These are phyloP conservation scores for Cyclotella atomus DNA, from an alignment of 108 stramenopile species.

Conservation along the genomic window DNA sequence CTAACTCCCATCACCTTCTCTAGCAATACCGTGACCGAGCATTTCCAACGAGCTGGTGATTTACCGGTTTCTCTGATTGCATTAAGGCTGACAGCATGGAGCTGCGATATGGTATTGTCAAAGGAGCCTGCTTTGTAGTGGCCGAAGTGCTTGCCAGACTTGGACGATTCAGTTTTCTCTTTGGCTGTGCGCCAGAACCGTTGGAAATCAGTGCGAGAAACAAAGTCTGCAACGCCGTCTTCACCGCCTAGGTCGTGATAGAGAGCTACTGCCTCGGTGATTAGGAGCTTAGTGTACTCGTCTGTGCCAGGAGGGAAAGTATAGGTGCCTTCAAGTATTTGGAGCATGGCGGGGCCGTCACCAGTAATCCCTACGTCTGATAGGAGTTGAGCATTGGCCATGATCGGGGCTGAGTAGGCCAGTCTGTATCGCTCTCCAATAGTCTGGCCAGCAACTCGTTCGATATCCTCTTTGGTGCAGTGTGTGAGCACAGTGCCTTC, in stretches of 20 bases:
- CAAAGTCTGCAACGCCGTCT: neutral
- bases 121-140: neutral
- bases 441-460: neutral
- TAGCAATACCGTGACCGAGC: slow-evolving; percentile 14
- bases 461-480: neutral
- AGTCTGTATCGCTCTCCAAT: neutral
- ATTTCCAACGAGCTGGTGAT: slow-evolving; percentile 8
- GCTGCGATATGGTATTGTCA: neutral
- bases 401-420: neutral
- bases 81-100: slow-evolving; percentile 14
- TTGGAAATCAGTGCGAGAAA: neutral
- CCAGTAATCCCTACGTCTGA: neutral
- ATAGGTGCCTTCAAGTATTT: neutral
- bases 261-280: neutral
- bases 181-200: neutral
- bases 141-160: neutral
- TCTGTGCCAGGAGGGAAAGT: neutral
- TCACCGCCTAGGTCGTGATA: neutral
- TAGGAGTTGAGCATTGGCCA: neutral
- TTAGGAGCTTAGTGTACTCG: neutral
- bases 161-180: neutral
- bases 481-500: neutral
- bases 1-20: too few relatives aligned
- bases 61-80: neutral
- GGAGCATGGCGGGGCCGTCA: neutral